Percentiles rank a stretch among this genome's conserved stretches.
Evolutionary conservation across 2,329 filamentous ascomycete species (phyloP).

Genomic region (Knufia fluminis): DNA sequence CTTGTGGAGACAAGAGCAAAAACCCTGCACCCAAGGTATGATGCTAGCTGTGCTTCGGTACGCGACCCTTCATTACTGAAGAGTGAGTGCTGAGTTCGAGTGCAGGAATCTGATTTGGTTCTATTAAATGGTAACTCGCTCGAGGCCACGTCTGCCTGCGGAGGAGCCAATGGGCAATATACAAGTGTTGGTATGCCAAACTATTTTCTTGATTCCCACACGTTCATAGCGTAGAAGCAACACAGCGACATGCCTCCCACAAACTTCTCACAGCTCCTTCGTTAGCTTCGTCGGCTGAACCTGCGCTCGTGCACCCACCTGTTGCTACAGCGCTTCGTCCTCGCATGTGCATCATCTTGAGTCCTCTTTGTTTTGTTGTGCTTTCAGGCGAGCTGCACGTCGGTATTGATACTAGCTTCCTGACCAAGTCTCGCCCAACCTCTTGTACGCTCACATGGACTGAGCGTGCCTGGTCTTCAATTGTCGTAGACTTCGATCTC

Average conservation of each 20-base stretch:
- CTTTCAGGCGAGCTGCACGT: not conserved
- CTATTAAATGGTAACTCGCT: too few species aligned
- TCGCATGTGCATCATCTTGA: not conserved
- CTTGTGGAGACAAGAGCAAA: too few species aligned
- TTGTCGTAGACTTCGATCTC: not conserved
- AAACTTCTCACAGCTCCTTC: not conserved
- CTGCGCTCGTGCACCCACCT: not conserved
- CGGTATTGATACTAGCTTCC: not conserved
- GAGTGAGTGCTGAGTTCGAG: too few species aligned
- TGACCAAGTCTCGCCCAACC: constrained; percentile 2
- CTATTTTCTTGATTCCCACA: too few species aligned
- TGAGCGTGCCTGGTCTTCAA: not conserved
- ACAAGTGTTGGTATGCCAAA: too few species aligned
- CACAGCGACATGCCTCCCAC: constrained; percentile 4
- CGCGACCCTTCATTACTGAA: too few species aligned
- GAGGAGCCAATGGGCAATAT: too few species aligned
- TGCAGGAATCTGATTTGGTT: too few species aligned
- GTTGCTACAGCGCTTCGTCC: not conserved
- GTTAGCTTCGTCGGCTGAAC: not conserved
- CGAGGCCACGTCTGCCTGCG: too few species aligned
- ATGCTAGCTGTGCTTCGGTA: too few species aligned
- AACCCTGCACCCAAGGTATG: too few species aligned
- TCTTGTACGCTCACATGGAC: constrained; percentile 3
- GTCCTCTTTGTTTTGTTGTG: not conserved
- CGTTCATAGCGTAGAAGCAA: not conserved